Base-by-base conservation (phyloP, 73 alveolate species). In the Paramecium sexaurelia region DNA sequence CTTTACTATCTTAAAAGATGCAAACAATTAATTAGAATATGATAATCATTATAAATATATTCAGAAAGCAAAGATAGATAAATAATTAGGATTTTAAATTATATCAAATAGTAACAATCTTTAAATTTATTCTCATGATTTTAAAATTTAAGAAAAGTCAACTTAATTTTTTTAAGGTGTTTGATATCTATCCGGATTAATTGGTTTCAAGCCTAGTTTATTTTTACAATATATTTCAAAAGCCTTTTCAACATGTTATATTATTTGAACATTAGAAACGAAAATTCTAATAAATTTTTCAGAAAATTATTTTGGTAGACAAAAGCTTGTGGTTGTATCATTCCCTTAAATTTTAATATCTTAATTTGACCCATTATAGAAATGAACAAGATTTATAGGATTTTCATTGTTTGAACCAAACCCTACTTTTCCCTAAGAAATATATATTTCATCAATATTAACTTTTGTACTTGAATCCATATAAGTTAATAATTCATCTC, bases 271-370 rank as follows among this genome's bases (percentile, higher is more conserved):
- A 20, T 78, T 78, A 5, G 90, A 37, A 15, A 45, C 73, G 22
- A 78, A 78, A 10, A 78, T 13, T 19, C 90, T 41, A 20, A 78
- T 78, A 45, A 41, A 78, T 40, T 78, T 78, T 22, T 78, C 90
- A 22, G 40, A 37, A 45, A 78, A 78, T 43, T 41, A 9, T 7
- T 9, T 43, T 17, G 90, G 90, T 11, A 39, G 7, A 43, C 90
- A 78, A 24, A 36, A 78, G 13, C 90, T 78, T 35, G 35, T 9
- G 22, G n/a, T 37, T 24, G 22, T 43, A 26, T 78, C 73, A 22
- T 37, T 22, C 0, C 27, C 45, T 24, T 39, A 15, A 19, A 78
- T 37, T 33, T 78, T 45, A 2, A 19, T 10, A 11, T 40, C 40
- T 5, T 27, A 27, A 22, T 39, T 47, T 37, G 43, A 19, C 41